Base-by-base conservation (phyloP, 2,329 filamentous ascomycete species). In the Aspergillus felis region DNA sequence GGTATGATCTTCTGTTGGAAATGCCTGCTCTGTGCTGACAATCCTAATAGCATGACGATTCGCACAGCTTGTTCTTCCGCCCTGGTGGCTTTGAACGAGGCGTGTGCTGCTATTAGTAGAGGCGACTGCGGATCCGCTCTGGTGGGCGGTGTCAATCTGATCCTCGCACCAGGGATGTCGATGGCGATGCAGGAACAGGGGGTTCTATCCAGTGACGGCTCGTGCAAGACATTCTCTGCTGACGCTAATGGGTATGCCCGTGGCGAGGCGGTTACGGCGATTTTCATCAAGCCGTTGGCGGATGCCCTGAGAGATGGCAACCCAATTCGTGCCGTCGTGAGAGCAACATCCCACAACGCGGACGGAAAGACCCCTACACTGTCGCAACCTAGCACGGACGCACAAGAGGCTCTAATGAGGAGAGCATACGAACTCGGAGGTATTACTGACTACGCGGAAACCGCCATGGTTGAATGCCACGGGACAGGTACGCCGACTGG, bases 11-110 rank as follows among this genome's bases (percentile, higher is more conserved):
- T 32, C 29, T 14, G 29, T 14, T 32, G 29, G 10, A 14, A 14
- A 5, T 5, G 14, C 10, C 3, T 2, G 12, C 29, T 14, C 29
- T 12, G 29, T 32, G 29, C 29, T 49, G n/a, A 2, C n/a, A 2
- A 8, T 22, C 24, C 3, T 10, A 1, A 32, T 7, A 62, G 61
- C 53, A 59, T 68, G 56, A 55, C 58, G 1, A 57, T 75, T 1
- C 64, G 67, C 14, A 77, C 76, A 0, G 76, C 64, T 1, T 76
- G 76, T 46, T 76, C 74, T 0, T 68, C 74, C 1, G 63, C 71
- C 0, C 46, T 77, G 3, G 59, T 68, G 4, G 65, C 55, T 9
- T 53, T 77, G 0, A 64, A 76, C 41, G 61, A 61, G 42, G 58
- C 61, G n/a, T 69, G 53, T 69, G 69, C 61, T 61, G 4, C 53